Percentiles rank a stretch among this genome's conserved stretches.
Conservation (phyloP, 306 rosid genomes). For the Gleditsia sinensis region DNA sequence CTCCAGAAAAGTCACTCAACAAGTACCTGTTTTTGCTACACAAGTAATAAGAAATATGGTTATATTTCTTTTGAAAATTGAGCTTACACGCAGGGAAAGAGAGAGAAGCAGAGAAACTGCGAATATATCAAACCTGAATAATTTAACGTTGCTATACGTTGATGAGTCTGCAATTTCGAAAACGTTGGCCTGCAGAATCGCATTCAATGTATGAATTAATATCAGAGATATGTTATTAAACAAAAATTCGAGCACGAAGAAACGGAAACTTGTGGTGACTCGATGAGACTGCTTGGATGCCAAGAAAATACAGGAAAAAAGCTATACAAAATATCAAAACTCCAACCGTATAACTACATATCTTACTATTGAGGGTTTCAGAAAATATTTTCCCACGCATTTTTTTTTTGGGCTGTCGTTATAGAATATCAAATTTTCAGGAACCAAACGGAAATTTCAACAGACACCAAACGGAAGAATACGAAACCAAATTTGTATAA, state of each 20-base stretch:
- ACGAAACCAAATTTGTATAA: neutral
- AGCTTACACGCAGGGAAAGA: neutral
- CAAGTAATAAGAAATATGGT: neutral
- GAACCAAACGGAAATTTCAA: neutral
- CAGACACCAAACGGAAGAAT: neutral
- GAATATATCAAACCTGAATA: conserved; percentile 57
- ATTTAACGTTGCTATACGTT: conserved; percentile 34
- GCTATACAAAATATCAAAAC: neutral
- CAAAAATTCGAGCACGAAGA: conserved; percentile 14
- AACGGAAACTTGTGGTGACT: neutral
- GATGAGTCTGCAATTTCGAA: conserved; percentile 60
- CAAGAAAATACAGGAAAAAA: conserved; percentile 31
- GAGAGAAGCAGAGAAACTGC: neutral
- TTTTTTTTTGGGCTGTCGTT: neutral
- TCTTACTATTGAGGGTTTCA: neutral
- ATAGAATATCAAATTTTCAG: neutral
- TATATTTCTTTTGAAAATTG: conserved; percentile 19
- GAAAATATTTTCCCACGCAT: too few species aligned
- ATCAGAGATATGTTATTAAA: conserved; percentile 4
- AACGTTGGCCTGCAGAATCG: conserved; percentile 55
- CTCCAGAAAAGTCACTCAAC: conserved; percentile 51
- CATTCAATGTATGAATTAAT: conserved; percentile 36
- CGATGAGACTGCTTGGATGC: neutral
- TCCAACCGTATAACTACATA: neutral
- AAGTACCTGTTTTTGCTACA: conserved; percentile 43